Conservation (phyloP, 2,329 filamentous ascomycete genomes). For the Trichoderma sp. region DNA sequence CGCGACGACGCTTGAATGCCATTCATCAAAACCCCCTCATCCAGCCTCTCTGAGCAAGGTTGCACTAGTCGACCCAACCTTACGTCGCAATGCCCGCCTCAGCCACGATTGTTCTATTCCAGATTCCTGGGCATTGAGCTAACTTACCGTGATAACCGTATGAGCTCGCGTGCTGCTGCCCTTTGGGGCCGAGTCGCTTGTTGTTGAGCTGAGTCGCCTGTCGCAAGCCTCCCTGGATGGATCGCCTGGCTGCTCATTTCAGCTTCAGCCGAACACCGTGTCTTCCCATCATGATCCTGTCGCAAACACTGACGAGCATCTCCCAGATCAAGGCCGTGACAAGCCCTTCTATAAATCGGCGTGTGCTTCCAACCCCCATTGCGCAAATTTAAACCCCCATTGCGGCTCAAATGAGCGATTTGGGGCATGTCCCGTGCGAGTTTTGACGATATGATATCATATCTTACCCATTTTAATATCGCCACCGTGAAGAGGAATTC, state of each 20-base stretch:
- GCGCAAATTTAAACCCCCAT: background rate
- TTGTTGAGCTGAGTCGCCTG: background rate
- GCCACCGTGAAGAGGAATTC: constrained; percentile 3
- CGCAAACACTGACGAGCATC: background rate
- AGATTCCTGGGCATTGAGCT: background rate
- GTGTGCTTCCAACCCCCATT: background rate
- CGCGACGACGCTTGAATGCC: background rate
- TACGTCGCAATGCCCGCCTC: constrained; percentile 3
- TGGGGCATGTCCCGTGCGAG: background rate
- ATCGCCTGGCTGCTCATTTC: background rate
- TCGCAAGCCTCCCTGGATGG: background rate
- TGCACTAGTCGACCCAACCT: background rate
- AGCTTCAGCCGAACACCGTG: background rate
- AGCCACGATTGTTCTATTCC: constrained; percentile 3
- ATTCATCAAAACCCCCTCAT: background rate
- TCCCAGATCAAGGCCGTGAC: background rate
- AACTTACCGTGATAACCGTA: background rate
- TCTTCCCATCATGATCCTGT: background rate
- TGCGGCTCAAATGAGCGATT: constrained; percentile 5
- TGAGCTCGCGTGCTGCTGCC: background rate
- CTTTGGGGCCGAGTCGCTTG: background rate
- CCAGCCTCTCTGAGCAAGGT: constrained; percentile 7
- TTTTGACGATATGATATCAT: constrained; percentile 13
- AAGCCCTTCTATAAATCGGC: background rate
- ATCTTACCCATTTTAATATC: constrained; percentile 3